Conservation (phyloP, 2,329 filamentous ascomycete species). For the Colletotrichum eleusines region DNA sequence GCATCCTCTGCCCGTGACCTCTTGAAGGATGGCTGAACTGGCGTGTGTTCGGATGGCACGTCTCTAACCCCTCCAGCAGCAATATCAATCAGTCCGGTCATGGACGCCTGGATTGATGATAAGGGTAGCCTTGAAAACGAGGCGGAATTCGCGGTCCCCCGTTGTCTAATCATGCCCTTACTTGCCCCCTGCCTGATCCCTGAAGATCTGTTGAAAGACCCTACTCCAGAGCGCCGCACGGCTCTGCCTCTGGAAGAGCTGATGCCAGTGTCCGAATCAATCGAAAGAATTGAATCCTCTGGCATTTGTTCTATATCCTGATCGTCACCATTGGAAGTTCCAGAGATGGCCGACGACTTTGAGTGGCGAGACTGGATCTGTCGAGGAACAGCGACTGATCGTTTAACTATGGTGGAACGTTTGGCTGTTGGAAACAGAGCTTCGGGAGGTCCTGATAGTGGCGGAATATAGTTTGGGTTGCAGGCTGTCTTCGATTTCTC, state of each 20-base stretch:
- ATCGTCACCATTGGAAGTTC: background rate
- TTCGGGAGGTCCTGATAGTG: constrained; percentile 31
- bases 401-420: constrained; percentile 10
- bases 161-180: constrained; percentile 4
- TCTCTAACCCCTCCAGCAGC: constrained; percentile 27
- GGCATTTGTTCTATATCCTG: background rate
- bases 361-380: constrained; percentile 13
- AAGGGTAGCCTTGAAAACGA: background rate
- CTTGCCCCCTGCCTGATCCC: constrained; percentile 13
- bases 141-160: background rate
- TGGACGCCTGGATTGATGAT: background rate
- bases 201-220: background rate
- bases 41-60: constrained; percentile 28
- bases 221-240: background rate
- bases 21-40: constrained; percentile 17
- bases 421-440: constrained; percentile 12
- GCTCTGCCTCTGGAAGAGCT: constrained; percentile 1
- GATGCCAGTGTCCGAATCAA: too few relatives aligned
- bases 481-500: constrained; percentile 66
- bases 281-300: background rate
- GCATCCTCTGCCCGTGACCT: constrained; percentile 10
- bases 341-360: background rate
- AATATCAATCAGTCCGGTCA: constrained; percentile 32
- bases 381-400: constrained; percentile 7
- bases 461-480: constrained; percentile 60